phyloP scores from a whole-genome alignment of 2,329 filamentous ascomycete genomes.

The Exophiala lecanii-corni region DNA sequence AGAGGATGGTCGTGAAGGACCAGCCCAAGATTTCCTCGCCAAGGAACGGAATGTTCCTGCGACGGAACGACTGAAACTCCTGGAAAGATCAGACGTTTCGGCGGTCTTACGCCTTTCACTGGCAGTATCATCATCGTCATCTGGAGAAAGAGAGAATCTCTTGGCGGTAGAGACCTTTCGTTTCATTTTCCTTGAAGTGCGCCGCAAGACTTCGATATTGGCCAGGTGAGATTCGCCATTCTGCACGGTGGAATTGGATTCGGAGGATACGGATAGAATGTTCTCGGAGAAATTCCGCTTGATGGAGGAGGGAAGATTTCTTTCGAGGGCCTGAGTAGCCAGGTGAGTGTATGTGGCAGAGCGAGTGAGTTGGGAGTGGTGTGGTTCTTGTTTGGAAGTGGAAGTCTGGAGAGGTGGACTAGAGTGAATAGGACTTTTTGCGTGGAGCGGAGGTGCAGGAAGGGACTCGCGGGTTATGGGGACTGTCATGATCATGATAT shows the following conservation, averaged over 20 bases:
- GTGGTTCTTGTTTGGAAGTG: conserved; percentile 4
- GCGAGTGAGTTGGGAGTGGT: conserved; percentile 39
- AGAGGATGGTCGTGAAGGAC: conserved; percentile 41
- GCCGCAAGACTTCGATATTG: conserved; percentile 24
- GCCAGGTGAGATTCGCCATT: conserved; percentile 18
- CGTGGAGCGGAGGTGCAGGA: conserved; percentile 19
- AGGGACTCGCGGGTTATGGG: conserved; percentile 11
- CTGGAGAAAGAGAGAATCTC: conserved; percentile 35
- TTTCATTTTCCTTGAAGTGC: conserved; percentile 26
- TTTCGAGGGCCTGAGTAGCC: conserved; percentile 36
- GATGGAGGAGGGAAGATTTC: conserved; percentile 33
- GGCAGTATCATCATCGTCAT: conserved; percentile 31
- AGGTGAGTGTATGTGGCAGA: conserved; percentile 57
- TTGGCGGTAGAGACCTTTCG: conserved; percentile 29
- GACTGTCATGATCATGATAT: conserved; percentile 4
- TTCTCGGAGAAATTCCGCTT: conserved; percentile 49
- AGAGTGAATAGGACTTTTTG: conserved; percentile 16
- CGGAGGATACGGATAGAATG: conserved; percentile 38
- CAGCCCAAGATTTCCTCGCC: conserved; percentile 49
- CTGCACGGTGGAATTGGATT: conserved; percentile 24
- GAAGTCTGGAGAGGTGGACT: conserved; percentile 2
- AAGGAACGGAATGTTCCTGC: conserved; percentile 49
- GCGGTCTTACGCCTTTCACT: conserved; percentile 6
- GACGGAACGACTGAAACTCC: conserved; percentile 41
- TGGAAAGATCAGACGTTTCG: conserved; percentile 33